These are phyloP conservation scores for Myochromella boudieri DNA, from an alignment of 768 basidiomycete species.

Conservation along the genomic window DNA sequence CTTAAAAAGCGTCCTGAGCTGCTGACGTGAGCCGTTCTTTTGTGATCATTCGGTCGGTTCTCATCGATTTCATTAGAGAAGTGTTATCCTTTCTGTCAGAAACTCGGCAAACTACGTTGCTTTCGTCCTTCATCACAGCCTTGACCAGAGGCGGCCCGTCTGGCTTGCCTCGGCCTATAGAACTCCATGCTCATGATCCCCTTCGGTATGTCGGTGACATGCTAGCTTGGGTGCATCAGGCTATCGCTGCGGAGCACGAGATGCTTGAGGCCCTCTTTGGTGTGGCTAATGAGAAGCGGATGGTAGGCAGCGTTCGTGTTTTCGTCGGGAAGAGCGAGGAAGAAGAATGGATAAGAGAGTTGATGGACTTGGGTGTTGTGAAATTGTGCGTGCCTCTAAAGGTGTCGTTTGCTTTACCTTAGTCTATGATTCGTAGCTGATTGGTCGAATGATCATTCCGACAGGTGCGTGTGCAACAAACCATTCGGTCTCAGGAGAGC, in stretches of 20 bases:
- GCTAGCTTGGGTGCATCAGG: slow-evolving; percentile 98
- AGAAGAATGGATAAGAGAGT: slow-evolving; percentile 75
- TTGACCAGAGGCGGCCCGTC: slow-evolving; percentile 86
- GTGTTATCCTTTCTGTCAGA: slow-evolving; percentile 74
- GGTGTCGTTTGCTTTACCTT: slow-evolving; percentile 38
- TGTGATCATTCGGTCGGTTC: background rate
- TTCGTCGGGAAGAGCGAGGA: slow-evolving; percentile 56
- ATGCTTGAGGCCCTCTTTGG: slow-evolving; percentile 88
- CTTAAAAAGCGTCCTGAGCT: slow-evolving; percentile 79
- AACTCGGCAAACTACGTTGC: slow-evolving; percentile 78
- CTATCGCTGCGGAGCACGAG: slow-evolving; percentile 92
- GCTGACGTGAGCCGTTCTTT: slow-evolving; percentile 49
- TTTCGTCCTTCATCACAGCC: slow-evolving; percentile 82
- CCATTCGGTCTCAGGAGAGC: slow-evolving; percentile 90
- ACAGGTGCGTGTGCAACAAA: slow-evolving; percentile 92
- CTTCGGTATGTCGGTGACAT: slow-evolving; percentile 96
- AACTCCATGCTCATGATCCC: slow-evolving; percentile 97
- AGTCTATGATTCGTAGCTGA: background rate
- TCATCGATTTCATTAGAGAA: slow-evolving; percentile 43
- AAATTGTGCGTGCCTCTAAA: slow-evolving; percentile 88
- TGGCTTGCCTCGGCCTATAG: slow-evolving; percentile 88
- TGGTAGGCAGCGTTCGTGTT: slow-evolving; percentile 74
- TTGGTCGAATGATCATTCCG: background rate
- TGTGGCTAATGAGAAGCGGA: slow-evolving; percentile 57
- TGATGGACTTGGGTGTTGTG: slow-evolving; percentile 80